phyloP scores from a whole-genome alignment of 176 grass and related monocot genomes.

The Typha latifolia region DNA sequence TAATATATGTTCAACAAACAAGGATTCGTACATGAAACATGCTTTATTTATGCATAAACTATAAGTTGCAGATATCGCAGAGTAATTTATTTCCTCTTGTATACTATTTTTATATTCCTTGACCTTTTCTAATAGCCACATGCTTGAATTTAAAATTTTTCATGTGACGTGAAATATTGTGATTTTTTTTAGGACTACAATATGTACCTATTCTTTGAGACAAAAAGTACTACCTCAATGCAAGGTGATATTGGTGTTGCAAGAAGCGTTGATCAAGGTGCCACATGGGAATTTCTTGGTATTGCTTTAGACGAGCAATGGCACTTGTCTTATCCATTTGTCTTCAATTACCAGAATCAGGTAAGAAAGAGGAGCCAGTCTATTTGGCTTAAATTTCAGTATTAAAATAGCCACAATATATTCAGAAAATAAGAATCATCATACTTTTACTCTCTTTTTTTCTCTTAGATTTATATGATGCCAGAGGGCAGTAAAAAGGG shows the following conservation, averaged over 20 bases:
- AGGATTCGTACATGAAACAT: too few relatives aligned
- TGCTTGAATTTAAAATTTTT: not conserved
- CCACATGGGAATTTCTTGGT: constrained; percentile 93
- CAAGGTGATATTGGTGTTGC: constrained; percentile 95
- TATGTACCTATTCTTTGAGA: constrained; percentile 89
- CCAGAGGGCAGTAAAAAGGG: constrained; percentile 91
- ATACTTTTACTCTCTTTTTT: constrained; percentile 4
- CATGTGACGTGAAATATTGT: constrained; percentile 17
- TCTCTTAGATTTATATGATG: constrained; percentile 92
- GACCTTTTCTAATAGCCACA: not conserved
- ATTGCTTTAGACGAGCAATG: constrained; percentile 84
- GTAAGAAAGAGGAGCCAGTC: constrained; percentile 29
- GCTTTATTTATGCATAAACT: too few relatives aligned
- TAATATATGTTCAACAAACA: too few relatives aligned
- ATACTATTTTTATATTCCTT: not conserved
- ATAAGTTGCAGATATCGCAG: too few relatives aligned
- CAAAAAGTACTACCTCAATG: constrained; percentile 57
- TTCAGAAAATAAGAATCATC: not conserved
- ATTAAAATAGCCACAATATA: not conserved
- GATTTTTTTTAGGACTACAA: constrained; percentile 43
- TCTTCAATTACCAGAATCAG: constrained; percentile 90
- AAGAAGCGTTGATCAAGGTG: constrained; percentile 77
- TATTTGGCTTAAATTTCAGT: not conserved
- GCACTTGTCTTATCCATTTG: constrained; percentile 96
- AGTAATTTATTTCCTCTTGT: not conserved